Evolutionary conservation across 2,329 filamentous ascomycete genomes (phyloP).

Genomic region (Bipolaris bicolor): DNA sequence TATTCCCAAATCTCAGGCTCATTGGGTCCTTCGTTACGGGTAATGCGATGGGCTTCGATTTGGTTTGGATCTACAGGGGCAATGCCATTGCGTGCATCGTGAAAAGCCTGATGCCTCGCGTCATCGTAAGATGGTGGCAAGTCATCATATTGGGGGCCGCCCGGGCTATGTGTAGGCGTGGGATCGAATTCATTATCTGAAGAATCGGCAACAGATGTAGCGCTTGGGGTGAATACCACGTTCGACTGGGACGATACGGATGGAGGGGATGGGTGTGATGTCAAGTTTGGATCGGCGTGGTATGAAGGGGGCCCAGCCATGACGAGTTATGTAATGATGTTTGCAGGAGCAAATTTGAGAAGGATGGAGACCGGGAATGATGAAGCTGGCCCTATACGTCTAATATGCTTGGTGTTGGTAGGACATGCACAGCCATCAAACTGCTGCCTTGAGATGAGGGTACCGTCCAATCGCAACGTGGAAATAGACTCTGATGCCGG

Average conservation of each 20-base stretch:
- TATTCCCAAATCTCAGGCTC: slow-evolving; percentile 37
- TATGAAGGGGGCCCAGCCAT: slow-evolving; percentile 34
- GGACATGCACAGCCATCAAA: slow-evolving; percentile 9
- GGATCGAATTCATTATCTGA: slow-evolving; percentile 42
- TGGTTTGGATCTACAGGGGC: slow-evolving; percentile 34
- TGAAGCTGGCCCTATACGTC: slow-evolving; percentile 1
- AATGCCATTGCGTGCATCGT: slow-evolving; percentile 37
- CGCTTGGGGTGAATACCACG: slow-evolving; percentile 34
- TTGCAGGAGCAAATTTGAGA: not conserved
- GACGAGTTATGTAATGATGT: not conserved
- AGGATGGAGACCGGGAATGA: not conserved
- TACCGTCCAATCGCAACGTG: slow-evolving; percentile 16
- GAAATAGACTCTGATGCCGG: slow-evolving; percentile 8
- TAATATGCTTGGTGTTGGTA: slow-evolving; percentile 8
- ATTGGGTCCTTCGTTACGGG: slow-evolving; percentile 28
- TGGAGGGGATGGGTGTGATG: slow-evolving; percentile 20
- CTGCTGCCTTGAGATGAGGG: slow-evolving; percentile 21
- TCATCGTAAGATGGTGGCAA: slow-evolving; percentile 48
- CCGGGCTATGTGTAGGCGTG: slow-evolving; percentile 40
- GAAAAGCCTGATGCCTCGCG: slow-evolving; percentile 39
- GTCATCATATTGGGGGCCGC: slow-evolving; percentile 45
- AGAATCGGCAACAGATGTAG: slow-evolving; percentile 40
- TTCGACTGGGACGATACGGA: slow-evolving; percentile 25
- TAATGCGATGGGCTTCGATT: slow-evolving; percentile 37
- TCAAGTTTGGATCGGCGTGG: slow-evolving; percentile 16